Percentiles rank a stretch among this genome's conserved stretches.
These are phyloP conservation scores for Epichloe sp. DNA, from an alignment of 2,329 filamentous ascomycete genomes.

Conservation along the genomic window DNA sequence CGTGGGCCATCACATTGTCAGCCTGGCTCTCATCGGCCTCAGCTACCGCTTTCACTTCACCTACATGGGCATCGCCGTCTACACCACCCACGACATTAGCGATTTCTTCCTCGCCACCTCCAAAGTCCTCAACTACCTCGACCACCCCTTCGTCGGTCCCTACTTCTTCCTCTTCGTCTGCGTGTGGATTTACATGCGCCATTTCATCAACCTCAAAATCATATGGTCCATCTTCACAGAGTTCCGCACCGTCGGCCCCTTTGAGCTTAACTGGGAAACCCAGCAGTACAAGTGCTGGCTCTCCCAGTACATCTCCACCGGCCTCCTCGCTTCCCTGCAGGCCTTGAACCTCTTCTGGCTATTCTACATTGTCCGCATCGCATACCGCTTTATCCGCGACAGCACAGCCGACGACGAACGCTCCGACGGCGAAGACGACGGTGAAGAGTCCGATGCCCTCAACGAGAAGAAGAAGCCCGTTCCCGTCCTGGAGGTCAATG, in stretches of 20 bases:
- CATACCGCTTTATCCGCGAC: conserved; percentile 53
- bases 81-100: conserved; percentile 86
- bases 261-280: conserved; percentile 61
- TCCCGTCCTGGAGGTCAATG: conserved; percentile 11
- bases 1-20: conserved; percentile 83
- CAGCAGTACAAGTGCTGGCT: conserved; percentile 67
- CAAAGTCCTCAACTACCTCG: conserved; percentile 84
- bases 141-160: conserved; percentile 62
- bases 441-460: conserved; percentile 31
- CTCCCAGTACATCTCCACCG: conserved; percentile 52
- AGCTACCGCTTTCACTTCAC: conserved; percentile 97
- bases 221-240: conserved; percentile 63
- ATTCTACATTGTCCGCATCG: conserved; percentile 62
- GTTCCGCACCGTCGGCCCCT: conserved; percentile 62
- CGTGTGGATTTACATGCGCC: conserved; percentile 81
- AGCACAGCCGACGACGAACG: conserved; percentile 55
- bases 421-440: conserved; percentile 55
- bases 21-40: conserved; percentile 65
- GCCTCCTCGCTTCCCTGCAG: conserved; percentile 54
- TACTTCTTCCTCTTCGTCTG: conserved; percentile 76
- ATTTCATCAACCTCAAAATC: conserved; percentile 70
- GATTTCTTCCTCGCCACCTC: conserved; percentile 94
- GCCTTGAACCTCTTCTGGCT: conserved; percentile 73
- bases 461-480: conserved; percentile 13
- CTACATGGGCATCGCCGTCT: conserved; percentile 85